Evolutionary conservation across 257 asterid species (phyloP).

Genomic region (Cruciata laevipes): DNA sequence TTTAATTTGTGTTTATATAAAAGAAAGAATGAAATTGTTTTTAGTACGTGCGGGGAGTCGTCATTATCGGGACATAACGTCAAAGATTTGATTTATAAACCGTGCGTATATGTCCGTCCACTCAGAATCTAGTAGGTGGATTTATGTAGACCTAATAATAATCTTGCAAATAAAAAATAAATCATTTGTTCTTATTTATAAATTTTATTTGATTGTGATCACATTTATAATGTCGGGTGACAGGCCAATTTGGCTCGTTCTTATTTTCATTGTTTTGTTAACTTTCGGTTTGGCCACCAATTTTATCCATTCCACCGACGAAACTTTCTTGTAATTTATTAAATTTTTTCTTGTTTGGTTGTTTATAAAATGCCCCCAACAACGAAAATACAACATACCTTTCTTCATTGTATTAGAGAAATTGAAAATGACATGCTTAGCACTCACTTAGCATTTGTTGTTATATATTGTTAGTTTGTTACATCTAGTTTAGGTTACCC

Average conservation of each 20-base stretch:
- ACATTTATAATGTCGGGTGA: background rate
- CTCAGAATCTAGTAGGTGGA: constrained; percentile 1
- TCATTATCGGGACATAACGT: constrained; percentile 7
- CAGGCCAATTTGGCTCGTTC: background rate
- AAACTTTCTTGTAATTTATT: constrained; percentile 1
- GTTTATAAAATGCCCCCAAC: background rate
- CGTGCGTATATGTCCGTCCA: constrained; percentile 2
- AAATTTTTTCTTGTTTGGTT: background rate
- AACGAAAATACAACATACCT: background rate
- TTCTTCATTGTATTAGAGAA: background rate
- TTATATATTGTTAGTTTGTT: too few relatives aligned
- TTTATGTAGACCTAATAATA: background rate
- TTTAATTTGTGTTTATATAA: too few relatives aligned
- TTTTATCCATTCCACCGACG: constrained; percentile 31
- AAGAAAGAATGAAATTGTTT: background rate
- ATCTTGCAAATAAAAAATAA: background rate
- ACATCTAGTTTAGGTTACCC: too few relatives aligned
- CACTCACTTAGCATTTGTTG: too few relatives aligned
- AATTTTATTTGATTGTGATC: background rate
- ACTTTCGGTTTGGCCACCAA: constrained; percentile 13
- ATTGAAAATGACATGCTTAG: constrained; percentile 18
- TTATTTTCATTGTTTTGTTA: background rate
- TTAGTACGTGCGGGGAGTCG: constrained; percentile 9
- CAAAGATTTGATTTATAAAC: constrained; percentile 12
- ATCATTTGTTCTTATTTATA: background rate